Percentiles rank a stretch among this genome's conserved stretches.
These are phyloP conservation scores for Petasospora rhodanensis DNA, from an alignment of 1,139 yeast species.

Conservation along the genomic window DNA sequence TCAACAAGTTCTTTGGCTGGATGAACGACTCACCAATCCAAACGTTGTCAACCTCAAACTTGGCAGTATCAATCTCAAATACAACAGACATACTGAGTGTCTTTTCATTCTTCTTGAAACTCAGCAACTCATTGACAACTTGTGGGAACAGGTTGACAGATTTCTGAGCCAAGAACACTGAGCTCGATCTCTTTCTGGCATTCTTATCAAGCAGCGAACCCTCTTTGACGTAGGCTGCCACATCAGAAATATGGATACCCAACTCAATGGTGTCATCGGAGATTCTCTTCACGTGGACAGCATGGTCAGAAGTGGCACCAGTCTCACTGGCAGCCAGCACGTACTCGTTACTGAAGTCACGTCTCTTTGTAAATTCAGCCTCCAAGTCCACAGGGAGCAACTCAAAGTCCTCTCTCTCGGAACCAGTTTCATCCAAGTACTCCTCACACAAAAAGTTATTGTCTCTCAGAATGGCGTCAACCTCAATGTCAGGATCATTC, in stretches of 20 bases:
- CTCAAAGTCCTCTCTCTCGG: constrained; percentile 28
- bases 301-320: constrained; percentile 61
- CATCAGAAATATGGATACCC: constrained; percentile 75
- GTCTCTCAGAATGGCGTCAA: constrained; percentile 87
- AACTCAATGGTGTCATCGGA: constrained; percentile 59
- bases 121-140: constrained; percentile 52
- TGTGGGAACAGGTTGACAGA: constrained; percentile 65
- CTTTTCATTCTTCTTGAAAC: constrained; percentile 58
- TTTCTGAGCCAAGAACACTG: constrained; percentile 88
- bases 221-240: constrained; percentile 62
- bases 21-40: constrained; percentile 74
- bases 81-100: constrained; percentile 75
- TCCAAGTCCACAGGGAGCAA: constrained; percentile 24
- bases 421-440: constrained; percentile 44
- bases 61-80: constrained; percentile 72
- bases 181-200: constrained; percentile 84
- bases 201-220: constrained; percentile 82
- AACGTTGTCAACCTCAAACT: constrained; percentile 70
- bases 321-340: constrained; percentile 64
- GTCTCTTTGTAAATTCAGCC: constrained; percentile 42
- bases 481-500: constrained; percentile 73
- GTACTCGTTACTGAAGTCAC: constrained; percentile 56
- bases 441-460: constrained; percentile 89
- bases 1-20: constrained; percentile 49
- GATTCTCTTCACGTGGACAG: constrained; percentile 66